Evolutionary conservation across 176 grass and related monocot species (phyloP), one percentile per base, ranked within the genome.

Genomic region (Carex scoparia): DNA sequence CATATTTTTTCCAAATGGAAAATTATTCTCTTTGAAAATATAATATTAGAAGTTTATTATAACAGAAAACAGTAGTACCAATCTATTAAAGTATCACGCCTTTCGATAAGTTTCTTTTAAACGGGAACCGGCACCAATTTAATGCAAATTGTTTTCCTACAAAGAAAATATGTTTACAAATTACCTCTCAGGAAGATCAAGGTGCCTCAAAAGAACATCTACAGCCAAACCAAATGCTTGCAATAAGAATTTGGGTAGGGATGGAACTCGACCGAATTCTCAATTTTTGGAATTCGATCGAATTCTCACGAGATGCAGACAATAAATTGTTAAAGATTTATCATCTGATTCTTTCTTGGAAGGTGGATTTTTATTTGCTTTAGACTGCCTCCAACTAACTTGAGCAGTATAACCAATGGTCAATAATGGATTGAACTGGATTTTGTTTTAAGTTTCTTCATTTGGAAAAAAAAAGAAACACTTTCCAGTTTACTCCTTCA

Each of bases 231-330:
- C 38, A 72, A 42, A 48, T 48, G 2, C 18, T 42, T 11, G 2
- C 60, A 23, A 73, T 27, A 73, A 51, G 44, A 74, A 74, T 74
- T 53, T 74, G 44, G 18, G 8, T 65, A 46, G 3, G 65, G 38
- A 12, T 19, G 37, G n/a, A 65, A 83, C 19, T 67, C 28, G 42
- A 83, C 48, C 63, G 46, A 69, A 83, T 83, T 83, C 81, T 69
- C 35, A 54, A 28, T 57, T 23, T 53, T 81, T 33, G 31, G 18
- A 83, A 69, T 83, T 37, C 28, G 63, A 63, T 83, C 81, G 53
- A 79, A 58, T 79, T 58, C 53, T 79, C 28, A 35, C 12, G 28
- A 77, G 51, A 32, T 31, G 11, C 46, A 57, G 49, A 48, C 2
- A 32, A 77, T 32, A 77, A 55, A 33, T 58, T 57, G 53, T 79